phyloP scores from a whole-genome alignment of 169 alveolate genomes.

The Toxoplasma gondii region DNA sequence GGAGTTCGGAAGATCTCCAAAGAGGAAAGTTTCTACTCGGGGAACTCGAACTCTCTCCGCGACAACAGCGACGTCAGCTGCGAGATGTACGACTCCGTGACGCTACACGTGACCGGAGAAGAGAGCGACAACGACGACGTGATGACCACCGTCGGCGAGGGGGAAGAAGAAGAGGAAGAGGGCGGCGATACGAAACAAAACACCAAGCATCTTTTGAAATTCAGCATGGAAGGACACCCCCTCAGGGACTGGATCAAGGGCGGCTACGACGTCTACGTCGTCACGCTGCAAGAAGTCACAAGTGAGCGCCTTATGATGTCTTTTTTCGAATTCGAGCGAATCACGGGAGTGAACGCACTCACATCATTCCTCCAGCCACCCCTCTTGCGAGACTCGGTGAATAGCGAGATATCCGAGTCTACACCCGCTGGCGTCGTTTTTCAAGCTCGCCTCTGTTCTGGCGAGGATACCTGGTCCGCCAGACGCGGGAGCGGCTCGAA shows the following conservation, averaged over 20 bases:
- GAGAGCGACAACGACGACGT: not conserved
- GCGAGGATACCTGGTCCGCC: too few relatives aligned
- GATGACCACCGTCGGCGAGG: not conserved
- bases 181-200: not conserved
- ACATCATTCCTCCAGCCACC: not conserved
- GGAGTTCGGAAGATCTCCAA: not conserved
- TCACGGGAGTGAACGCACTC: not conserved
- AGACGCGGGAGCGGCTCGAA: too few relatives aligned
- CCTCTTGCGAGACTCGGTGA: not conserved
- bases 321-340: not conserved
- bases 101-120: not conserved
- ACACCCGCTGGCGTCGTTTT: too few relatives aligned
- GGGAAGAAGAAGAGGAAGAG: not conserved
- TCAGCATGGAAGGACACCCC: slow-evolving; percentile 13
- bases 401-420: too few relatives aligned
- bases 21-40: not conserved
- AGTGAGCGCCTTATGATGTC: slow-evolving; percentile 29
- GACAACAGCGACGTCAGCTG: not conserved
- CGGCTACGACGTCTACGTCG: slow-evolving; percentile 64
- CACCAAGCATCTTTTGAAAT: not conserved
- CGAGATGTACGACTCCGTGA: too few relatives aligned
- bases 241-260: slow-evolving; percentile 62
- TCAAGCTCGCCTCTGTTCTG: too few relatives aligned
- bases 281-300: slow-evolving; percentile 65
- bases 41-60: not conserved